Evolutionary conservation across 805 yeast genomes (phyloP), one percentile per base, ranked within the genome.

Genomic region (Wickerhamiella nectarea): DNA sequence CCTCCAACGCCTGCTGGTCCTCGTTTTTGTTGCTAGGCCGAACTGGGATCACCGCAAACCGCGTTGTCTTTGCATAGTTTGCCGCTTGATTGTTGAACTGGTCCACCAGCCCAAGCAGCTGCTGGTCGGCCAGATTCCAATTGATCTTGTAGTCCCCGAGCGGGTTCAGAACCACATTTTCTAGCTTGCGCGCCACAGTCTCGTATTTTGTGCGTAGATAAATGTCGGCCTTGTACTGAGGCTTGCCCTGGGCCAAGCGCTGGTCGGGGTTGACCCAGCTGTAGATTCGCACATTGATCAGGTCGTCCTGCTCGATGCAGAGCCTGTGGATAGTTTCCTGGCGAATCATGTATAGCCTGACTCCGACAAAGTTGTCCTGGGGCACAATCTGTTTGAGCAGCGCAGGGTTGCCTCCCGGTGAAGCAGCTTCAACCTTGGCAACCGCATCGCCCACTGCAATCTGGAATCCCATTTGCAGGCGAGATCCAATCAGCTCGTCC

Each of bases 101-200:
- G 50, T 85, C 95, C 22, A 80, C 86, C 57, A 79, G 82, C 3
- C 98, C 98, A 0, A 96, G 94, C n/a, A 87, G 60, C 19, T 74
- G 73, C 55, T 85, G 95, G 63, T 91, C 99, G 51, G 87, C 69
- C 49, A 78, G 80, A 52, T 87, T 87, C 98, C 98, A 91, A 49
- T 87, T 86, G 48, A 75, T 72, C 11, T 51, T 48, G 14, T 20
- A 42, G 11, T 57, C 53, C n/a, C 56, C 38, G 6, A 55, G 52
- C 0, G 70, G 70, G 12, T 69, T 68, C 15, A 73, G 62, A 2
- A 77, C 74, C 47, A 75, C 76, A 6, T 79, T 70, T 44, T 65
- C 67, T 1, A 85, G 70, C 2, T 70, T 65, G 19, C 74, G 64
- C 55, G 79, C 87, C 11, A 66, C 69, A 36, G 72, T 76, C 26